Conservation (phyloP, 2,329 filamentous ascomycete genomes). For the Diaporthe citri region DNA sequence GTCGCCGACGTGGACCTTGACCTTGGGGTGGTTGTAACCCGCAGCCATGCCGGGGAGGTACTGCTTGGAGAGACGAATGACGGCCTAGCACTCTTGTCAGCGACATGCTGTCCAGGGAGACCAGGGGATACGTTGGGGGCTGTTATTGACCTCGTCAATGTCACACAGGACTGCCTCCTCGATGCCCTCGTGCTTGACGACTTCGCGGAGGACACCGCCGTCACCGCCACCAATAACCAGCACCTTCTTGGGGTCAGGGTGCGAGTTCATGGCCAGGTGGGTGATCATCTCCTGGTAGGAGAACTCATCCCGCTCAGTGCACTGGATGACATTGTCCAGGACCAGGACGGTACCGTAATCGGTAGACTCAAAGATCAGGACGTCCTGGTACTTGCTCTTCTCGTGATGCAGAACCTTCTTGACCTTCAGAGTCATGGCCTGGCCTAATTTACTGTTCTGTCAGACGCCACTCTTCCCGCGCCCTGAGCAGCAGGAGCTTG, state of each 20-base stretch:
- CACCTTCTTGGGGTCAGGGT: conserved; percentile 98
- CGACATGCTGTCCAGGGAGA: neutral
- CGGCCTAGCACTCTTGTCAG: conserved; percentile 69
- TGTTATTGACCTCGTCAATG: conserved; percentile 83
- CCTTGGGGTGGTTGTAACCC: conserved; percentile 93
- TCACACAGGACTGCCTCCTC: conserved; percentile 98
- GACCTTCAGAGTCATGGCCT: conserved; percentile 98
- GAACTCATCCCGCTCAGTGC: conserved; percentile 98
- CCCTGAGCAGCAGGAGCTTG: neutral
- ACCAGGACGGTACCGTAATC: conserved; percentile 97
- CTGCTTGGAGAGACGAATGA: conserved; percentile 98
- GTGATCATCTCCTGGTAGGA: conserved; percentile 99
- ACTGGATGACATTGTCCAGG: conserved; percentile 98
- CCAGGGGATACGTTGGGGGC: conserved; percentile 18
- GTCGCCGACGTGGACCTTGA: conserved; percentile 92
- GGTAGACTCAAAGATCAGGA: conserved; percentile 98
- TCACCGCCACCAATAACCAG: conserved; percentile 98
- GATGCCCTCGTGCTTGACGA: conserved; percentile 98
- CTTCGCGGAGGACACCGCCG: conserved; percentile 96
- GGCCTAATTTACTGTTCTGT: conserved; percentile 65
- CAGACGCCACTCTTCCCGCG: conserved; percentile 19
- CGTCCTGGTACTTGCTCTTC: conserved; percentile 99
- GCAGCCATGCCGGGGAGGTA: conserved; percentile 95
- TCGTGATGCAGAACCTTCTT: conserved; percentile 99
- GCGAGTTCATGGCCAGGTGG: conserved; percentile 97